Conservation (phyloP, 2,329 filamentous ascomycete genomes). For the Cadophora gregata region DNA sequence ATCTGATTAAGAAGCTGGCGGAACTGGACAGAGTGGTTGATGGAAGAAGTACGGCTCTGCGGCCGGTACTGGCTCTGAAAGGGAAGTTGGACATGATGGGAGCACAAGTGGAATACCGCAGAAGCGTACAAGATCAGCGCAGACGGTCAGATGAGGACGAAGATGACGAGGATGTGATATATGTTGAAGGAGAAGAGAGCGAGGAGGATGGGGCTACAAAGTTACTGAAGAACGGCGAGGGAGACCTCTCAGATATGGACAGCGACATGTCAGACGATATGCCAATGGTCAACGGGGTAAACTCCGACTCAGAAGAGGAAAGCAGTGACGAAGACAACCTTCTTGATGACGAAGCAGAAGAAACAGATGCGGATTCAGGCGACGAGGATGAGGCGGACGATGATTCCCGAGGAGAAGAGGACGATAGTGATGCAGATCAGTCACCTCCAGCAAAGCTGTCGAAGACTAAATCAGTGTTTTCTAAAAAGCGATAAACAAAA, state of each 20-base stretch:
- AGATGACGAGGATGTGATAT: slow-evolving; percentile 70
- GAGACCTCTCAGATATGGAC: slow-evolving; percentile 39
- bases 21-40: slow-evolving; percentile 86
- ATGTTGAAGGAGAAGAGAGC: slow-evolving; percentile 77
- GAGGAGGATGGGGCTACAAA: slow-evolving; percentile 63
- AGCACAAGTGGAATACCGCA: slow-evolving; percentile 83
- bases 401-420: slow-evolving; percentile 50
- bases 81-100: slow-evolving; percentile 95
- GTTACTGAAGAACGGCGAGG: slow-evolving; percentile 33
- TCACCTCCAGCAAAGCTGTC: slow-evolving; percentile 41
- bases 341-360: slow-evolving; percentile 58
- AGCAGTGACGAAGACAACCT: slow-evolving; percentile 51
- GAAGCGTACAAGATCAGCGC: slow-evolving; percentile 63
- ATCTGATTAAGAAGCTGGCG: slow-evolving; percentile 77
- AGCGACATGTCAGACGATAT: slow-evolving; percentile 46
- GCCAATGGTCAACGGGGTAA: slow-evolving; percentile 51
- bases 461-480: slow-evolving; percentile 35
- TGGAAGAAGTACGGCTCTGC: slow-evolving; percentile 81
- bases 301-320: slow-evolving; percentile 52
- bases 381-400: slow-evolving; percentile 54
- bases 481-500: slow-evolving; percentile 37
- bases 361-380: slow-evolving; percentile 45
- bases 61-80: slow-evolving; percentile 85
- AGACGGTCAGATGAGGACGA: slow-evolving; percentile 50
- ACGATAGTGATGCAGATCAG: slow-evolving; percentile 50